Evolutionary conservation across 495 filamentous ascomycete genomes (phyloP), one percentile per base, ranked within the genome.

Genomic region (Cetradonia linearis): DNA sequence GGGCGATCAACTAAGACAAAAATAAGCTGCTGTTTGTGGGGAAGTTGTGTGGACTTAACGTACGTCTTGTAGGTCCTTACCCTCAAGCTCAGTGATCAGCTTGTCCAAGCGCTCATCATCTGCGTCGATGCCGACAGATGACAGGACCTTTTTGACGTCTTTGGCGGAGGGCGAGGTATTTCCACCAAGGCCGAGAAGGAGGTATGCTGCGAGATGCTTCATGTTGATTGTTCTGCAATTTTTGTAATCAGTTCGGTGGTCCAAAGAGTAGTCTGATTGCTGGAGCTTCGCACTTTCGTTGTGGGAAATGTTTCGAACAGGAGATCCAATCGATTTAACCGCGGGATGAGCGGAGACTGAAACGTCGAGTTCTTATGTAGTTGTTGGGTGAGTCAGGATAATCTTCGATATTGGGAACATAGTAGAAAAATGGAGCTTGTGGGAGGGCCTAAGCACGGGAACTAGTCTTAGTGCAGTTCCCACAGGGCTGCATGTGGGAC

Each of bases 121-220:
- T 67, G 89, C 87, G 76, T 98, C 93, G 65, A 96, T 92, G 67
- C 93, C 93, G 73, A 97, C 93, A 69, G 93, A 87, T 64, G 83
- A 82, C 73, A 99, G 88, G 70, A 99, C 91, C 60, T 67, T 76
- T 83, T 91, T 95, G 78, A 99, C 79, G 72, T 99, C 91, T 59
- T 78, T 77, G 64, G 86, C 88, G 55, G 88, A 91, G 66, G 93
- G 93, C 56, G 83, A 83, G 78, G 81, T 79, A 81, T 97, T 98
- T 79, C 93, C 93, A 71, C 82, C 93, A 67, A 97, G 84, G 80
- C 78, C 78, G 76, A 96, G 86, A 73, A 98, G 93, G 70, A 98
- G 89, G 85, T 95, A 98, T 72, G 93, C 91, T 73, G 93, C 94
- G 79, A 98, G 87, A 79, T 97, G 86, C 91, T 97, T 98, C 93